A percentile compares a stretch with the other conserved stretches of the same genome.
phyloP scores from a whole-genome alignment of 2,329 filamentous ascomycete genomes.

The Botryotinia narcissicola region DNA sequence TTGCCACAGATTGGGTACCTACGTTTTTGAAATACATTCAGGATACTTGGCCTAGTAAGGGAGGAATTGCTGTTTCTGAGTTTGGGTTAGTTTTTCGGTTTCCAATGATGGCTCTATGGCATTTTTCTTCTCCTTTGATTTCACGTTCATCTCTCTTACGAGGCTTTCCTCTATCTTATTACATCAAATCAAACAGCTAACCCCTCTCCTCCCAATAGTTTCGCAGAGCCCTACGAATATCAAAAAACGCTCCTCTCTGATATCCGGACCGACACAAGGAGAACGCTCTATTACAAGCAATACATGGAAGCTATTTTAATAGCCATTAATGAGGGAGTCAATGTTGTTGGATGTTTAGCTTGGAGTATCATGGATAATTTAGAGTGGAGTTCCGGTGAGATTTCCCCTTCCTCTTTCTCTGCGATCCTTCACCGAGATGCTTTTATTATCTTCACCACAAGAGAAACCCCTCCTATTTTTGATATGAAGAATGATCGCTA shows the following conservation, averaged over 20 bases:
- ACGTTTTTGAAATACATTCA: constrained; percentile 33
- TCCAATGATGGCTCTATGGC: neutral
- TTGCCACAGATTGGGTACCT: constrained; percentile 33
- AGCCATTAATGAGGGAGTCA: constrained; percentile 74
- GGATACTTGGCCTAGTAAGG: constrained; percentile 30
- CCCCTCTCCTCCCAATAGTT: neutral
- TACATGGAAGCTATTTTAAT: constrained; percentile 67
- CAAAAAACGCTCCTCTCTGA: constrained; percentile 28
- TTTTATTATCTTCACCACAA: too few relatives aligned
- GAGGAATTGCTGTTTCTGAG: constrained; percentile 32
- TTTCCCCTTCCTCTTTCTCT: neutral
- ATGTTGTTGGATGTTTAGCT: constrained; percentile 79
- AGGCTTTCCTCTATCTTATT: neutral
- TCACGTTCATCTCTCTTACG: neutral
- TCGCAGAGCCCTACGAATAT: constrained; percentile 32
- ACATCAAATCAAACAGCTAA: neutral
- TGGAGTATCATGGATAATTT: constrained; percentile 74
- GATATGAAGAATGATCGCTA: neutral
- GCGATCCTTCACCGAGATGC: neutral
- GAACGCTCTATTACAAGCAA: constrained; percentile 70
- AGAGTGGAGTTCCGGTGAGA: constrained; percentile 42
- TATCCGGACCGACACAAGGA: constrained; percentile 75
- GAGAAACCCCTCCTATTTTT: rapidly evolving
- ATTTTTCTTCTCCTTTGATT: neutral
- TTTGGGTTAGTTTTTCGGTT: constrained; percentile 26